Evolutionary conservation across 2,329 filamentous ascomycete genomes (phyloP).

Genomic region (Chlorencoelia australis): DNA sequence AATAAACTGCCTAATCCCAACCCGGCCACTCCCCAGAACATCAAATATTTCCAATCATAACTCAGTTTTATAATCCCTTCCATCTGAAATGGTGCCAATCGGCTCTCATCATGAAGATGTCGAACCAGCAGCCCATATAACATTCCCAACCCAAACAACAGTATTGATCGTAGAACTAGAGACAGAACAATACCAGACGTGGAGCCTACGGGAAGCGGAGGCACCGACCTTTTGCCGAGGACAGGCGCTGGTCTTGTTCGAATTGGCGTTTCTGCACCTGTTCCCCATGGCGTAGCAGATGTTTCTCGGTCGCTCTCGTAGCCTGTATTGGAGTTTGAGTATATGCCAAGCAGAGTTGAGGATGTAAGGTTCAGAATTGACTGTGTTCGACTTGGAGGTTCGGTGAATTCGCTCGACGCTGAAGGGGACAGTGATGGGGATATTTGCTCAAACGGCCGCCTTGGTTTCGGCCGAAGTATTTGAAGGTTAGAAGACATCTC

Average conservation of each 20-base stretch:
- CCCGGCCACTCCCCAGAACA: conserved; percentile 73
- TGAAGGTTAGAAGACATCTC: conserved; percentile 21
- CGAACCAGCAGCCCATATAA: conserved; percentile 76
- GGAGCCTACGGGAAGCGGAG: too few species aligned
- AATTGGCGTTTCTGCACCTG: conserved; percentile 61
- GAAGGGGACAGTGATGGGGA: conserved; percentile 41
- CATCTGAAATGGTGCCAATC: conserved; percentile 50
- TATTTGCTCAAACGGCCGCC: conserved; percentile 58
- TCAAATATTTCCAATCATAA: conserved; percentile 56
- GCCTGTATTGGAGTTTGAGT: conserved; percentile 59
- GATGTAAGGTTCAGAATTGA: conserved; percentile 81
- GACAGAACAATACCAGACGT: conserved; percentile 20
- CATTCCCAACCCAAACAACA: conserved; percentile 72
- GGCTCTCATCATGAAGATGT: conserved; percentile 62
- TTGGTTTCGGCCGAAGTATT: conserved; percentile 59
- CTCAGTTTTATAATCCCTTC: conserved; percentile 33
- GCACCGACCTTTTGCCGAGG: too few species aligned
- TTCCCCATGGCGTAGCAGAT: conserved; percentile 65
- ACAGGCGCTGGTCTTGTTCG: conserved; percentile 2
- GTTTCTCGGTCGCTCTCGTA: conserved; percentile 42
- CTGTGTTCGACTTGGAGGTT: conserved; percentile 56
- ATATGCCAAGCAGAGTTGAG: conserved; percentile 87
- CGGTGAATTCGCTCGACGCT: conserved; percentile 48
- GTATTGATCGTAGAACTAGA: conserved; percentile 49
- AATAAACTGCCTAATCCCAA: conserved; percentile 68